Base-by-base conservation (phyloP, 305 asterid species). In the Fraxinus floribunda region DNA sequence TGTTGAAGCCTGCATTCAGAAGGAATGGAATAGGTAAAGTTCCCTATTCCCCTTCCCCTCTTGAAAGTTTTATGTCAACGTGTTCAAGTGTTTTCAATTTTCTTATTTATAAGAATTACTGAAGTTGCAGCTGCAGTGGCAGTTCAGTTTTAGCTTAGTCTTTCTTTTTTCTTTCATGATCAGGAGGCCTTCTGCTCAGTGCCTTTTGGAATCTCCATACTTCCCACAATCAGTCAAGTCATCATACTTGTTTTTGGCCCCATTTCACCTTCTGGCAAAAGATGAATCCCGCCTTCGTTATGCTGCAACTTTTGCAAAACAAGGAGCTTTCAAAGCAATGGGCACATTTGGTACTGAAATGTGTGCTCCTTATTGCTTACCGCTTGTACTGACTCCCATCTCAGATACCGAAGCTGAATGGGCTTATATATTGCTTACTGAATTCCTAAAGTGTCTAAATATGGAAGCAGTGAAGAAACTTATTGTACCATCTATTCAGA, bases 321-420 rank as follows among this genome's bases (percentile, higher is more conserved):
- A 75, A 75, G 99, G 98, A 86, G 98, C 97, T 70, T 80, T 96
- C 86, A 88, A 86, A 86, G 83, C 87, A 80, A 93, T 94, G 98
- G 98, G 99, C 82, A 84, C 92, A 82, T 89, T 92, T 84, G 94
- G 93, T 15, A 93, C 94, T 75, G 98, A 92, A 91, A 93, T 93
- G 89, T 96, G 99, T 90, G 98, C 97, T 86, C 92, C 98, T 83
- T 88, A 90, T 89, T 96, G 98, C 95, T 87, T 96, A 87, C 93
- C 96, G 29, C 91, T 94, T 84, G 84, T 91, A 73, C 86, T 86
- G 90, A 86, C 87, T 84, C 89, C 93, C 85, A 83, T 89, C 78
- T 91, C 97, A 55, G 96, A 96, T 86, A 77, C 88, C 85, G 95
- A 91, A 89, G 94, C 96, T 88, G 98, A 96, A 82, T 91, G 94